phyloP scores from a whole-genome alignment of 805 yeast genomes.

The Saccharomycopsis sp. region DNA sequence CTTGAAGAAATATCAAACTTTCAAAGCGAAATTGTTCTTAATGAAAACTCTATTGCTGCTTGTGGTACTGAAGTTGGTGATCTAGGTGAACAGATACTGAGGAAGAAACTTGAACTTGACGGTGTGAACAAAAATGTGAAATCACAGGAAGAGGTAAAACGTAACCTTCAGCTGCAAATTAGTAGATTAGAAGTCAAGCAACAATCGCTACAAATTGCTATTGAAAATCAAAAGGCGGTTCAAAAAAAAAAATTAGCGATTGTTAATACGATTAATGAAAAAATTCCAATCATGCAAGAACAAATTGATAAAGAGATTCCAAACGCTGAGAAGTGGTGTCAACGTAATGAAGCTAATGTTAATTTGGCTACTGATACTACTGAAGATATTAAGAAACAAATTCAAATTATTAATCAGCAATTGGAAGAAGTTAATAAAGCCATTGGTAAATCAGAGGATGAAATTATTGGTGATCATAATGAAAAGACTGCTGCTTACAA shows the following conservation, averaged over 20 bases:
- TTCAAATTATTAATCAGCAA: constrained; percentile 33
- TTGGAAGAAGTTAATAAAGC: constrained; percentile 40
- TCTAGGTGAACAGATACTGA: constrained; percentile 3
- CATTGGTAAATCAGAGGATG: constrained; percentile 36
- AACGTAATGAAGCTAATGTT: constrained; percentile 35
- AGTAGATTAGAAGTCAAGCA: constrained; percentile 25
- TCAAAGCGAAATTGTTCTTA: constrained; percentile 22
- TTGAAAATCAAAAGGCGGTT: not conserved
- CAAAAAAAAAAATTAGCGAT: constrained; percentile 6
- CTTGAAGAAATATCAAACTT: constrained; percentile 14
- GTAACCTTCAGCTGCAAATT: no score
- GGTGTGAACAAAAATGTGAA: constrained; percentile 22
- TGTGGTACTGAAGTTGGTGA: constrained; percentile 5
- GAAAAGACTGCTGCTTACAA: constrained; percentile 31
- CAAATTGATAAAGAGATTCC: constrained; percentile 10
- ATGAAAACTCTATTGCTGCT: constrained; percentile 10
- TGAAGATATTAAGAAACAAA: constrained; percentile 37
- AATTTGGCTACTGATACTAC: constrained; percentile 32
- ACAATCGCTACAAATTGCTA: constrained; percentile 22
- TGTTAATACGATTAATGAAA: constrained; percentile 13
- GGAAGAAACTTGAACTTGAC: constrained; percentile 22
- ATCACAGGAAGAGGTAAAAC: constrained; percentile 22
- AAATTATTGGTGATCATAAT: constrained; percentile 28
- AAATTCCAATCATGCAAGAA: constrained; percentile 5
- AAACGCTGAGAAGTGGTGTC: constrained; percentile 32